phyloP scores from a whole-genome alignment of 768 basidiomycete species.

The Rubroboletus satanas region DNA sequence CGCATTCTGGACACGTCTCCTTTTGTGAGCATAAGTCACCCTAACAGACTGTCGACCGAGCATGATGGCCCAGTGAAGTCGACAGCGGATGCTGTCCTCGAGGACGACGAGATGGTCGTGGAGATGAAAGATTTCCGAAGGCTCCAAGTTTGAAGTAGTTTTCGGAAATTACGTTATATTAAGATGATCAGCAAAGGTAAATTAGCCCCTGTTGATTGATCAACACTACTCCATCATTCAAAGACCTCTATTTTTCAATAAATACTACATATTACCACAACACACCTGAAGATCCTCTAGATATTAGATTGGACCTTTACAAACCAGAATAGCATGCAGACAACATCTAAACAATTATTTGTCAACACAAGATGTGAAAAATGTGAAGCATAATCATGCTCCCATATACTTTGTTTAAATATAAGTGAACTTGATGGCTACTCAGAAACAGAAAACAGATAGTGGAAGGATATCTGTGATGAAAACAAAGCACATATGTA shows the following conservation, averaged over 20 bases:
- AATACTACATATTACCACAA: no score
- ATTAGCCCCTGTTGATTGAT: neutral
- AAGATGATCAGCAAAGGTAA: neutral
- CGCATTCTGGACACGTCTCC: constrained; percentile 16
- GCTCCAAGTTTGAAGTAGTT: neutral
- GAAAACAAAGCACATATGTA: no score
- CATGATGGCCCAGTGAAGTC: constrained; percentile 6
- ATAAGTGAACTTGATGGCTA: no score
- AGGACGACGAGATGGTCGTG: constrained; percentile 1
- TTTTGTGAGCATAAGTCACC: constrained; percentile 34
- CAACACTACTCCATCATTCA: constrained; percentile 3
- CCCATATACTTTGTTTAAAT: no score
- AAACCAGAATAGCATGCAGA: no score
- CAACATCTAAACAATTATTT: no score
- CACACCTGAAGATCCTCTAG: no score
- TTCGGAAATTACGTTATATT: constrained; percentile 6
- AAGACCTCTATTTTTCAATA: neutral
- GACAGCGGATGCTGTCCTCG: neutral
- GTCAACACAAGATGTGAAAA: no score
- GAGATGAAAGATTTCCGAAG: neutral
- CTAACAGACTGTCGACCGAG: constrained; percentile 15
- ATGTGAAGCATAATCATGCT: no score
- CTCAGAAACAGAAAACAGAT: no score
- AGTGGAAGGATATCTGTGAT: no score
- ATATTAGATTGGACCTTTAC: no score